Base-by-base conservation (phyloP, 495 filamentous ascomycete genomes). In the Baudoinia panamericana region DNA sequence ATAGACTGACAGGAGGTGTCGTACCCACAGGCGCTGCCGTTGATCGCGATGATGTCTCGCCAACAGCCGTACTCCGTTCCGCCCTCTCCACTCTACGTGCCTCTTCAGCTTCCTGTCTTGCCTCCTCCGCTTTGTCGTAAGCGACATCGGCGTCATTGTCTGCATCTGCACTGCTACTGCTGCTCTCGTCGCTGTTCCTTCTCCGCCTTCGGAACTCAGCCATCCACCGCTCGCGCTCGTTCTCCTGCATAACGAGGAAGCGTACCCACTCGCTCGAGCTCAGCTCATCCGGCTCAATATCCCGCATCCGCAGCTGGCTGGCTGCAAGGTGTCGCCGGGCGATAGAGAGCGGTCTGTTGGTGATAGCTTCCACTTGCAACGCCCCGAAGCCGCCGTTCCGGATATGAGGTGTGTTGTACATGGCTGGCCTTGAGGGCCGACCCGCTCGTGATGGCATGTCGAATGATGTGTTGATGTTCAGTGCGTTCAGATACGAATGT, bases 231-330 rank as follows among this genome's bases (percentile, higher is more conserved):
- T 51, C 48, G 10, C 48, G 42, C 33, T 51, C 48, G 19, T 21
- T 25, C 33, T 42, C 43, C 16, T 46, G 46, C 48, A 51, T 51
- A 5, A 51, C 48, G 11, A 51, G 48, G 34, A 51, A 51, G 9
- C 43, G 39, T 9, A 51, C 48, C 48, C 48, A 51, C 20, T 51
- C 48, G 31, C 37, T 38, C 4, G 43, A 46, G 43, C 23, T 37
- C 27, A 51, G 43, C 33, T 51, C 48, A 39, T 46, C 43, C 17
- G 48, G 48, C 38, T 51, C 48, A 33, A 51, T 51, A 37, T 42
- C 43, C 1, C 48, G 48, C 43, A 51, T 51, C 15, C 48, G 48
- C 2, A 51, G 43, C 27, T 46, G 30, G 25, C 29, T 36, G 23
- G 48, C 48, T 15, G 48, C 48, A 1, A 46, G 38, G 34, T 51